Evolutionary conservation across 2,329 filamentous ascomycete genomes (phyloP), one percentile per base, ranked within the genome.

Genomic region (Diaporthe destruens): DNA sequence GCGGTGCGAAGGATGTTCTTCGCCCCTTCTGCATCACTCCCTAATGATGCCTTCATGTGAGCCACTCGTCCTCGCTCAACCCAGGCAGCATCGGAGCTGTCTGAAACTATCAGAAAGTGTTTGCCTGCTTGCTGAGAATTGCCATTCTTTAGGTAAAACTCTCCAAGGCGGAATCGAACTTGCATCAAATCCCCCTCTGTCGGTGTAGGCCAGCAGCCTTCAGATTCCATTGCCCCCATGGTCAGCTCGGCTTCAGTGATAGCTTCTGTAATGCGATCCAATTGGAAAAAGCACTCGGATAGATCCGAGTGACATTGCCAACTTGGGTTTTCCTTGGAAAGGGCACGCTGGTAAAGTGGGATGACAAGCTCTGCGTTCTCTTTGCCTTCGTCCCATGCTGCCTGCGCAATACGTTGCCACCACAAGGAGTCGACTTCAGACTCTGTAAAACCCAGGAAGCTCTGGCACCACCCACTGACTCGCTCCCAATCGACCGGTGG

Each of bases 401-500:
- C 47, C 42, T 74, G 57, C 12, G 77, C 77, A 16, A 78, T 75
- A 23, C 76, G 76, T 67, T 77, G 76, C 25, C 75, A 77, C 76
- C 77, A 77, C n/a, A 77, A 71, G 1, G 77, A 77, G 51, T 77
- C 55, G 34, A 77, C 57, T 18, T 76, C 75, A 14, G 68, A 61
- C 20, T 76, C 68, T 20, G 54, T 20, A 4, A 75, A 54, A 3
- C 29, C 71, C 5, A 73, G 61, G 20, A 75, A 71, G 23, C 49
- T 53, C 55, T 73, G 75, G 39, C 75, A 76, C 76, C 76, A 77
- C 18, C 16, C 59, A 36, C 72, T 76, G 12, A 75, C 36, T 23
- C 53, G 32, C 23, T 75, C 59, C 74, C 76, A 77, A 42, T 74
- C 68, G 39, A 72, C 69, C n/a, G 47, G 25, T 23, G 14, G 57